Base-by-base conservation (phyloP, 495 filamentous ascomycete species). In the Aspergillus nidulans region DNA sequence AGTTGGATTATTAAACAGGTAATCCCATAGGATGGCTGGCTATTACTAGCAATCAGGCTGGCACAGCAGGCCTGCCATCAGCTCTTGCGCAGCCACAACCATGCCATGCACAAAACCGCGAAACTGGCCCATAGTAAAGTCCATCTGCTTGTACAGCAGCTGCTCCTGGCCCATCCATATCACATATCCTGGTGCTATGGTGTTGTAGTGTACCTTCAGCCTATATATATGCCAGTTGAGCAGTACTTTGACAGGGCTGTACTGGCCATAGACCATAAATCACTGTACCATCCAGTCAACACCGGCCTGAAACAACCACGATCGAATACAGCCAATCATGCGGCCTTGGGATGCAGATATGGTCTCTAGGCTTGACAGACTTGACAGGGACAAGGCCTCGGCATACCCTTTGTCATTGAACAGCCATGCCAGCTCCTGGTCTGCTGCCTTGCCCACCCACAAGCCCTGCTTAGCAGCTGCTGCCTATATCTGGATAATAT, bases 151-250 rank as follows among this genome's bases (percentile, higher is more conserved):
- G 28, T 61, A 61, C 8, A 55, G 32, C 19, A 59, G 18, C 34
- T n/a, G 18, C 16, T 61, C 30, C 1, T 34, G 1, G 12, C 55
- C 47, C 19, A 25, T 26, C 58, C 40, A 64, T n/a, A 1, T 18
- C 0, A 64, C 26, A 49, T 59, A 16, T 3, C 55, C 53, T 0
- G n/a, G n/a, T n/a, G n/a, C n/a, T n/a, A n/a, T n/a, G n/a, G n/a
- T n/a, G n/a, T n/a, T n/a, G n/a, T n/a, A n/a, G n/a, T n/a, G n/a
- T n/a, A 71, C 61, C 59, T 68, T 68, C 16, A 68, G 51, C 16
- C 64, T 28, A 52, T 70, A 72, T 26, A 36, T 69, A 0, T 52
- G 59, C 46, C 62, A 63, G 59, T 69, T 44, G 5, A 70, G 57
- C 16, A 68, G 8, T 5, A 26, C 47, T 19, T 55, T 6, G n/a